A percentile compares a stretch with the other conserved stretches of the same genome.
Evolutionary conservation across 306 rosid species (phyloP).

Genomic region (Cucurbita maxima): DNA sequence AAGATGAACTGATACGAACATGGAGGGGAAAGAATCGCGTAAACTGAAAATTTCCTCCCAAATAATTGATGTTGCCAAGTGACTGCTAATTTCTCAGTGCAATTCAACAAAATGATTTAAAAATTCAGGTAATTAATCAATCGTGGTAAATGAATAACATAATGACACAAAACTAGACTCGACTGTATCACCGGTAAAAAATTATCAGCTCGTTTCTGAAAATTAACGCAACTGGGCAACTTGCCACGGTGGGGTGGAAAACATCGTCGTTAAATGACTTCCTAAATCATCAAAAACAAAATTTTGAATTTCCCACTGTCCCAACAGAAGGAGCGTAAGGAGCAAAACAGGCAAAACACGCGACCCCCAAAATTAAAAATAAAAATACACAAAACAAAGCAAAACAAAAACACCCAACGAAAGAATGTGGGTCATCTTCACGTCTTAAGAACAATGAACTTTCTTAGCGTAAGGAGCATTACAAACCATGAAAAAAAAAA

Average conservation of each 20-base stretch:
- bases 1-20: not conserved
- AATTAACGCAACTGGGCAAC: not conserved
- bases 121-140: not conserved
- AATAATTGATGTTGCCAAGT: not conserved
- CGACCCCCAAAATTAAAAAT: not conserved
- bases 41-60: not conserved
- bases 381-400: not conserved
- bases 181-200: too few species aligned
- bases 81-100: not conserved
- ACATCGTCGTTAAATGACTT: not conserved
- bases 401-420: not conserved
- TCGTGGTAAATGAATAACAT: too few species aligned
- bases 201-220: too few species aligned
- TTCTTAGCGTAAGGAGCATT: not conserved
- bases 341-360: not conserved
- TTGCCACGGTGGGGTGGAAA: not conserved
- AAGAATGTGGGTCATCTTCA: not conserved
- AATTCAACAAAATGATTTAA: not conserved
- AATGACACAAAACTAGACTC: too few species aligned
- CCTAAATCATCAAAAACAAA: not conserved
- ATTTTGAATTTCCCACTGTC: not conserved
- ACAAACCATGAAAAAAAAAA: not conserved
- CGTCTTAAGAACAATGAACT: not conserved
- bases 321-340: not conserved
- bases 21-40: not conserved